Evolutionary conservation across 495 filamentous ascomycete genomes (phyloP), one percentile per base, ranked within the genome.

Genomic region (Lasiosphaeria hispida): DNA sequence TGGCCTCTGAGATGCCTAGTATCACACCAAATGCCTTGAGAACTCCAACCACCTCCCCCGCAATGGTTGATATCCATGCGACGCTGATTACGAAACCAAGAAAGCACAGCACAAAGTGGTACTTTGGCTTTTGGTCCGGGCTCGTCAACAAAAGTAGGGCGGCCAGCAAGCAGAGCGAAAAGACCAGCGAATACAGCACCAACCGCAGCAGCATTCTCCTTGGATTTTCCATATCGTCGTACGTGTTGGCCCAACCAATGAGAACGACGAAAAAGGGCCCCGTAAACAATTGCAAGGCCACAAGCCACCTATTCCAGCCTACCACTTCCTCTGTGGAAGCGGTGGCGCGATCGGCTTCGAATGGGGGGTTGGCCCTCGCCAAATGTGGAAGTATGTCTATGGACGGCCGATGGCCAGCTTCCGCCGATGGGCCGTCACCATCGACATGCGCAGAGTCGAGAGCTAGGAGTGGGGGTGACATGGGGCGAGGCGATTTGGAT

Each of bases 41-140:
- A 17, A 97, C 88, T 39, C 90, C 92, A 7, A 99, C 95, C 13
- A 99, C 95, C 72, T 99, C 95, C 19, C 90, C 90, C 11, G 95
- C 95, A 45, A 99, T 91, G 10, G 91, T 96, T 17, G 88, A 91
- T 59, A 99, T 97, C 95, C 95, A 99, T 19, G 89, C 86, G 19
- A 97, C 92, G 53, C 84, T 81, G 55, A 99, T 93, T 8, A 86
- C 71, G 68, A 99, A 99, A n/a, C 95, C 95, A 0, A 92, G 74
- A 63, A 95, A 89, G 70, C 90, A 92, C 41, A 97, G 80, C 10
- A 92, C 69, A 41, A 84, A 84, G 35, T 91, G 86, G 74, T 87
- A 89, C 51, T 77, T 72, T 7, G 82, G 90, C 47, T 80, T 85
- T 48, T 69, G 75, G 62, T 71, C 72, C 10, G 78, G 74, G 19